phyloP scores from a whole-genome alignment of 805 yeast genomes.

The Cyberlindnera meyerae region DNA sequence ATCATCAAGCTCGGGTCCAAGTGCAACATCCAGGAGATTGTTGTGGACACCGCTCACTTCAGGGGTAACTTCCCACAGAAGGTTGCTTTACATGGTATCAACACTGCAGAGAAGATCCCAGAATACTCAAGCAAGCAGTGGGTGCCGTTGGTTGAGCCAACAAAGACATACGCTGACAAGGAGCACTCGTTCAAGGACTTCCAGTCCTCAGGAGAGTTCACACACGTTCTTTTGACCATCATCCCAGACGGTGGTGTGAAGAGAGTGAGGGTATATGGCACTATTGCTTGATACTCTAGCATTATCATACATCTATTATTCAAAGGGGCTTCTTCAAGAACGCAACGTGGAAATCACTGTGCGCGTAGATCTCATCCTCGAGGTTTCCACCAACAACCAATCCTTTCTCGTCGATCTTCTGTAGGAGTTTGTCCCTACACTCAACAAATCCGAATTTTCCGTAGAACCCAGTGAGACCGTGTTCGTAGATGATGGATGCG shows the following conservation, averaged over 20 bases:
- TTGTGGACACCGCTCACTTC: conserved; percentile 89
- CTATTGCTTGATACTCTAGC: conserved; percentile 12
- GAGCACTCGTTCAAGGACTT: conserved; percentile 55
- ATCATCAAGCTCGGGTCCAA: conserved; percentile 71
- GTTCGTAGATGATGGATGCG: conserved; percentile 20
- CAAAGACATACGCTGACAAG: conserved; percentile 77
- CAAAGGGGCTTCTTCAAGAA: conserved; percentile 17
- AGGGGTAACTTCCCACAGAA: conserved; percentile 93
- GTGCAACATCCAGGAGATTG: conserved; percentile 51
- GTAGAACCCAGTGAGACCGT: conserved; percentile 15
- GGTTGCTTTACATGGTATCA: conserved; percentile 61
- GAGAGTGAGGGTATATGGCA: conserved; percentile 79
- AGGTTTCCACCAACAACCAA: conserved; percentile 13
- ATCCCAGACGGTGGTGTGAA: conserved; percentile 98
- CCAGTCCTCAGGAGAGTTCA: conserved; percentile 32
- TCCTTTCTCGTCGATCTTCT: conserved; percentile 18
- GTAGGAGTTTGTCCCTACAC: conserved; percentile 6
- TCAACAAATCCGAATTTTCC: conserved; percentile 18
- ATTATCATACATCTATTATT: no score
- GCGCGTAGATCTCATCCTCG: conserved; percentile 21
- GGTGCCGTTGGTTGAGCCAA: conserved; percentile 58
- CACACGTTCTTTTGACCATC: conserved; percentile 76
- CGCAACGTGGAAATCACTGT: conserved; percentile 18
- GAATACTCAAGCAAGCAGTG: conserved; percentile 45
- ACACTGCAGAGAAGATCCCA: conserved; percentile 33